Conservation (phyloP, 179 eudicot species). For the Camellia oleifera region DNA sequence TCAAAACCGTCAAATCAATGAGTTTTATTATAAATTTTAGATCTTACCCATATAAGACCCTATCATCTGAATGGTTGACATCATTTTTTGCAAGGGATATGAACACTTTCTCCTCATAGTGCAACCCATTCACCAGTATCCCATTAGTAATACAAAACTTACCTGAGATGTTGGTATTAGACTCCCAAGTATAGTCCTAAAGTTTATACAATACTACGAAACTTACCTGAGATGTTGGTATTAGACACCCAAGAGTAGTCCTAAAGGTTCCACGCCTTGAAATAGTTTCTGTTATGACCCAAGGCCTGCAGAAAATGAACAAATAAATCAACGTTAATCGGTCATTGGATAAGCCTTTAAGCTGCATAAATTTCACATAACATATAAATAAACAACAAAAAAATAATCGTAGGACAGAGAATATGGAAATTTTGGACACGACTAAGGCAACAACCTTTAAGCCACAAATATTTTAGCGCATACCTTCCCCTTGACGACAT, state of each 20-base stretch:
- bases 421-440: not conserved
- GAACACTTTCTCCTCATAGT: not conserved
- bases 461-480: not conserved
- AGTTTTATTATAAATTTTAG: not conserved
- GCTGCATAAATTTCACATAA: not conserved
- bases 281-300: constrained; percentile 35
- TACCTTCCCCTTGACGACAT: constrained; percentile 62
- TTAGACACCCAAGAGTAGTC: constrained; percentile 28
- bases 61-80: not conserved
- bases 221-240: constrained; percentile 34
- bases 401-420: too few species aligned
- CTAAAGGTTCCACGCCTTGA: constrained; percentile 24
- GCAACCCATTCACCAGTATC: not conserved
- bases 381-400: not conserved
- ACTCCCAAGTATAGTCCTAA: constrained; percentile 27
- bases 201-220: not conserved
- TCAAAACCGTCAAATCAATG: not conserved
- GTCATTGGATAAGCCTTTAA: not conserved
- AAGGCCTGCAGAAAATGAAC: constrained; percentile 44
- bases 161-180: constrained; percentile 34
- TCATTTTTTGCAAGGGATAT: not conserved
- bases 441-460: not conserved
- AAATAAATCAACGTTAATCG: not conserved
- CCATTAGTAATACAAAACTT: not conserved
- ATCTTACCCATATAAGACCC: not conserved